Percentiles rank a stretch among this genome's conserved stretches.
These are phyloP conservation scores for Forsythia suspensa DNA, from an alignment of 257 asterid genomes.

Conservation along the genomic window DNA sequence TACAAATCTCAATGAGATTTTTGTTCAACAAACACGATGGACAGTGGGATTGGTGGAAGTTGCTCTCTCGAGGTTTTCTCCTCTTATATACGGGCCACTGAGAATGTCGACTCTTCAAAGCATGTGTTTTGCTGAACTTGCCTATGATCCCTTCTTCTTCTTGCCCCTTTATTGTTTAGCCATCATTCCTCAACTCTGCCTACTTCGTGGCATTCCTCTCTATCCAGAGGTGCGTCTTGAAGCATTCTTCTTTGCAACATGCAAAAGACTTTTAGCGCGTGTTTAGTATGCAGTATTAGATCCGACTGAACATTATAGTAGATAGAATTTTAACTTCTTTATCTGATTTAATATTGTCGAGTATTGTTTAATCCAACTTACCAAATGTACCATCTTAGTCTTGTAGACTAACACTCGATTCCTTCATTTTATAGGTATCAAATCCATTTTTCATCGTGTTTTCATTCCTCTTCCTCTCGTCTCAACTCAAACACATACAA, in stretches of 20 bases:
- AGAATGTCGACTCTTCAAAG: slow-evolving; percentile 39
- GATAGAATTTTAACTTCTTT: neutral
- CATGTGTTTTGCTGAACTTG: slow-evolving; percentile 40
- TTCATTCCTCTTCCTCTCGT: slow-evolving; percentile 42
- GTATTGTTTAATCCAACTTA: neutral
- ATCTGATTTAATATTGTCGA: neutral
- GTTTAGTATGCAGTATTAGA: slow-evolving; percentile 16
- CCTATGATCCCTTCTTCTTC: slow-evolving; percentile 23
- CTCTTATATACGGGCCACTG: slow-evolving; percentile 41
- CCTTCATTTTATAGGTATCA: slow-evolving; percentile 40
- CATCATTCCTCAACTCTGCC: slow-evolving; percentile 43
- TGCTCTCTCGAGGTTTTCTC: slow-evolving; percentile 35
- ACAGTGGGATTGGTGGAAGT: slow-evolving; percentile 44
- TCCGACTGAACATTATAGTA: neutral
- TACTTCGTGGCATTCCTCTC: slow-evolving; percentile 36
- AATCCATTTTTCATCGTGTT: slow-evolving; percentile 49
- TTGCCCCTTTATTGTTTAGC: slow-evolving; percentile 35
- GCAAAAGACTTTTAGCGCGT: slow-evolving; percentile 2
- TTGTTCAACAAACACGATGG: slow-evolving; percentile 59
- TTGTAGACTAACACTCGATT: slow-evolving; percentile 14
- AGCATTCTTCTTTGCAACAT: neutral
- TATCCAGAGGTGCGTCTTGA: slow-evolving; percentile 48
- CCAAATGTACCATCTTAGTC: neutral
- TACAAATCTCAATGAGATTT: slow-evolving; percentile 43
- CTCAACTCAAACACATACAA: slow-evolving; percentile 48